phyloP scores from a whole-genome alignment of 805 yeast genomes.

The Barnettozyma vustinii region DNA sequence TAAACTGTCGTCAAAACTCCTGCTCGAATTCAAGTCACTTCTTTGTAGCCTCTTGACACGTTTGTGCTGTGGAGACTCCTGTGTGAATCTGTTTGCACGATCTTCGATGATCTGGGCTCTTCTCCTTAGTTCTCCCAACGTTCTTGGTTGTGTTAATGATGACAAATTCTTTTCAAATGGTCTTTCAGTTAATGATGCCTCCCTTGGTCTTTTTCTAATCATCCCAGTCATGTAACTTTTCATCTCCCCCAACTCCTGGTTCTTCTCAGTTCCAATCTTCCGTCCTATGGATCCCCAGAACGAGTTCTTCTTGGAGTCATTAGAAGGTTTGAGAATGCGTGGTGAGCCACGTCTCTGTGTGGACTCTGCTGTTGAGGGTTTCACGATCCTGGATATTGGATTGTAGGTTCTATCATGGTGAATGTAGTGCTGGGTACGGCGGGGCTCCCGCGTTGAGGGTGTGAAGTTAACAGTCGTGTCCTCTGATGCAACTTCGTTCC shows the following conservation, averaged over 20 bases:
- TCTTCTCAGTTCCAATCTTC: constrained; percentile 11
- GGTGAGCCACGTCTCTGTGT: constrained; percentile 14
- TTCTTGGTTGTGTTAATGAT: background rate
- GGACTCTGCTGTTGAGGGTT: background rate
- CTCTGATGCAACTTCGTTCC: constrained; percentile 22
- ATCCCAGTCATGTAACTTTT: constrained; percentile 21
- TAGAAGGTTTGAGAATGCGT: constrained; percentile 16
- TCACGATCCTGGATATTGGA: constrained; percentile 8
- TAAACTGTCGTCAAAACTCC: background rate
- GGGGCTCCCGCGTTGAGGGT: constrained; percentile 9
- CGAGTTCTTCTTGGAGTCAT: constrained; percentile 12
- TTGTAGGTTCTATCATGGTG: constrained; percentile 9
- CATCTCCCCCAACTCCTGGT: constrained; percentile 17
- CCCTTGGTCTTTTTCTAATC: constrained; percentile 17
- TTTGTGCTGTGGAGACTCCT: constrained; percentile 13
- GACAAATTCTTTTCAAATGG: background rate
- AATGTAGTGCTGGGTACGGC: constrained; percentile 11
- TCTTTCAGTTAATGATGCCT: background rate
- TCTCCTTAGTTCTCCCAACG: constrained; percentile 6
- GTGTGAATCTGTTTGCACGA: constrained; percentile 16
- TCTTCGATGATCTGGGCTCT: constrained; percentile 15
- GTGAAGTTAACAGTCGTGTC: constrained; percentile 11
- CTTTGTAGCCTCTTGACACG: constrained; percentile 5
- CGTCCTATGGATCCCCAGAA: constrained; percentile 19
- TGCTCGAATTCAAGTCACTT: constrained; percentile 1